Evolutionary conservation across 2,329 filamentous ascomycete species (phyloP), one percentile per base, ranked within the genome.

Genomic region (Cercospora janseana): DNA sequence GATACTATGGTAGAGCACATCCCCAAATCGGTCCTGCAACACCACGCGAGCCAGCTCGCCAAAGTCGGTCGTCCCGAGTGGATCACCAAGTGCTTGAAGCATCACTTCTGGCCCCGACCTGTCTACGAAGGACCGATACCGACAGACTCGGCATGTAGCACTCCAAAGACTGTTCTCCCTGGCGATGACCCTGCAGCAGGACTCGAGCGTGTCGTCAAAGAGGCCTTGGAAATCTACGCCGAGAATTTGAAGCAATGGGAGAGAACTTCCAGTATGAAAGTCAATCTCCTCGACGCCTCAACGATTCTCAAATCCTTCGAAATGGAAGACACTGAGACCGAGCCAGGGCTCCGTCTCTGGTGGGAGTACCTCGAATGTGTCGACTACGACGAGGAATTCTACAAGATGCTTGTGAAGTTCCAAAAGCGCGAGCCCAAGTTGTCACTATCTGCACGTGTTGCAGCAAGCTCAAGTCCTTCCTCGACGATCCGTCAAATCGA

Each of bases 321-420:
- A 8, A 60, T 68, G 59, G 65, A 68, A 27, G 73, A 75, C 60
- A 62, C 64, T 1, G 72, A 68, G 28, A 1, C 15, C 18, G 60
- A 66, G 4, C 63, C 66, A 8, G 72, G 72, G 4, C 60, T 76
- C 6, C 64, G 74, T 13, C 65, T 76, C 18, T 74, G 69, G 69
- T 75, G 70, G 70, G 72, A 76, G 61, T 76, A 76, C 43, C 62
- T 76, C 21, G 56, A 74, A 59, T 76, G 72, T 49, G 63, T 70
- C 3, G 62, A 63, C 10, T 76, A 67, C 60, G 70, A 72, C 38
- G 46, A 54, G 8, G 65, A 64, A 2, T 73, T 76, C 61, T 75
- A 75, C 53, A 58, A 69, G 4, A 61, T 67, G 59, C 63, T 76
- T 6, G 67, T 70, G 15, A 49, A 46, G 4, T 15, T 58, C 13